Evolutionary conservation across 2,329 filamentous ascomycete genomes (phyloP), one percentile per base, ranked within the genome.

Genomic region (Diplocarpon mali): DNA sequence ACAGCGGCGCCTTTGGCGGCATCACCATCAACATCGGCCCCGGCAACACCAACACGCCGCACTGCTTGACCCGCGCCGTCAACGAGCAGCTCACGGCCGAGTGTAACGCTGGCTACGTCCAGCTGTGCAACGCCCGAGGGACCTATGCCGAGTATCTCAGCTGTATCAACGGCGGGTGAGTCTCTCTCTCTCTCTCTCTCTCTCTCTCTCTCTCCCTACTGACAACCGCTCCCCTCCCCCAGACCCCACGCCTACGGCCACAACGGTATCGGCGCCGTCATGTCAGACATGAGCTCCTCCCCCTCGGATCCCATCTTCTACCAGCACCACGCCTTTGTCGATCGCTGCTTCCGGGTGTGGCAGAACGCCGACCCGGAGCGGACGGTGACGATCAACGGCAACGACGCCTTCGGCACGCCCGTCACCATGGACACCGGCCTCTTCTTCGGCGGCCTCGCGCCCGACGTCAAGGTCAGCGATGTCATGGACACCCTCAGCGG

Each of bases 311-410:
- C 47, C 13, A 34, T 44, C 29, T 50, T 50, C 41, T 50, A 29
- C 32, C 47, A 47, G 47, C 41, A 47, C 30, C 47, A 50, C 41
- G 7, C 17, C n/a, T 50, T 47, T 35, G 16, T 50, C 35, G 47
- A 50, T 41, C 47, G 47, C 36, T 20, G 4, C 44, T 47, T 47
- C 44, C 47, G 47, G 29, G 40, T 47, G 34, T 50, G 47, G 47
- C 44, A 50, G 34, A 44, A 40, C 38, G 27, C 8, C 12, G 47
- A 49, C 38, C 15, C 35, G n/a, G 17, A 17, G 3, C 44, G 47
- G n/a, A 10, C 13, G n/a, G 17, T 24, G 3, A 37, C 29, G 31
- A 38, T 50, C 44, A 50, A 50, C 29, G 47, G 47, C 29, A 31
- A 40, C 29, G 44, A 50, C 35, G 39, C 24, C 5, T 16, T 44